Evolutionary conservation across 441 rosid genomes (phyloP).

Genomic region (Euphorbia corollata): DNA sequence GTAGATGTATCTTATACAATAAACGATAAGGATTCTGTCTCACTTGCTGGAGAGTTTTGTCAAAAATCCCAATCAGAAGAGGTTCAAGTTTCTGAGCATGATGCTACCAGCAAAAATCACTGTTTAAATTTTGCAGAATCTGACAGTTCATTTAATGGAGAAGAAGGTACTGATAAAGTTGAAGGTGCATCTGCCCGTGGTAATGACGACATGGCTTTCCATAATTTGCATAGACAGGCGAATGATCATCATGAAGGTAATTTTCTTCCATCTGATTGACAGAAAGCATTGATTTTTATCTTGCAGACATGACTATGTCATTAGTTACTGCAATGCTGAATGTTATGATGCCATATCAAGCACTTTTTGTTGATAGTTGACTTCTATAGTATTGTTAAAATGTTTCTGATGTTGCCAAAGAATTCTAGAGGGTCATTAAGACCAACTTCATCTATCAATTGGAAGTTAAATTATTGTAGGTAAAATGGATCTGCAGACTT

Average conservation of each 20-base stretch:
- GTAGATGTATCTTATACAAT: slow-evolving; percentile 20
- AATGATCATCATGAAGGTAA: slow-evolving; percentile 13
- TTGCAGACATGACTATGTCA: background rate
- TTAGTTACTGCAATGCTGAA: background rate
- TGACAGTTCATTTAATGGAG: slow-evolving; percentile 22
- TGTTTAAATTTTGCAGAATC: slow-evolving; percentile 13
- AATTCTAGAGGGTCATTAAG: background rate
- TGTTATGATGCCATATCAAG: background rate
- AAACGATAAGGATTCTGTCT: slow-evolving; percentile 20
- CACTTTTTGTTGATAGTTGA: background rate
- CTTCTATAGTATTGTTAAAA: background rate
- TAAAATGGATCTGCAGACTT: background rate
- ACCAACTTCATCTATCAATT: background rate
- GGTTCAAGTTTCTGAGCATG: slow-evolving; percentile 22
- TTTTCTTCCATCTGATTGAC: background rate
- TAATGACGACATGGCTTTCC: slow-evolving; percentile 19
- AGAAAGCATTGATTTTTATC: background rate
- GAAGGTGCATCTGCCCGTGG: slow-evolving; percentile 19
- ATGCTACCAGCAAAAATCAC: slow-evolving; percentile 17
- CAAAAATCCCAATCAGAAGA: slow-evolving; percentile 22
- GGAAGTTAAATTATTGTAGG: background rate
- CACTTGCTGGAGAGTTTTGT: slow-evolving; percentile 16
- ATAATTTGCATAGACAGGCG: background rate
- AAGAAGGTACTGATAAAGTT: slow-evolving; percentile 14
- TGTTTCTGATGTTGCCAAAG: background rate